A percentile compares a stretch with the other conserved stretches of the same genome.
Evolutionary conservation across 1,139 yeast genomes (phyloP).

Genomic region (Yamadazyma taylorii): DNA sequence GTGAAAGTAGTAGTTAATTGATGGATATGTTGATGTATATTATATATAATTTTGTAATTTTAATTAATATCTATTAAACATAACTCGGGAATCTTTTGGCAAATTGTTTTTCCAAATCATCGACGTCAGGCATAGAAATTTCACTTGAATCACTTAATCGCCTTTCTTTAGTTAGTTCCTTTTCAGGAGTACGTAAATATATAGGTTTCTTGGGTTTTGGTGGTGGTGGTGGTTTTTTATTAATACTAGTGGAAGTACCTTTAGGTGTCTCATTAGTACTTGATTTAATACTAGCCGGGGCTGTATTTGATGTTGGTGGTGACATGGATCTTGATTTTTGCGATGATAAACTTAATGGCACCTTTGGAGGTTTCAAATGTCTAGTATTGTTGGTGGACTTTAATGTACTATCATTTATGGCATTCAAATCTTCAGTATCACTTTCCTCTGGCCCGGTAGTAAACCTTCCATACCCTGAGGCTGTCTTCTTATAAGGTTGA

Average conservation of each 20-base stretch:
- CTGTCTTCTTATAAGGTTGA: slow-evolving; percentile 47
- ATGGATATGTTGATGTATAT: slow-evolving; percentile 1
- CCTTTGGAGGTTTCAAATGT: slow-evolving; percentile 30
- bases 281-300: background rate
- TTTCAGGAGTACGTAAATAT: slow-evolving; percentile 44
- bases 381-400: slow-evolving; percentile 7
- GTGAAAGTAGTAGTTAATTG: slow-evolving; percentile 18
- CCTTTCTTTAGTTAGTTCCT: slow-evolving; percentile 19
- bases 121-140: slow-evolving; percentile 52
- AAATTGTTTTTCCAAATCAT: slow-evolving; percentile 55
- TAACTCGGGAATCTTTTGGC: slow-evolving; percentile 57
- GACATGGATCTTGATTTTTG: slow-evolving; percentile 4
- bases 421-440: slow-evolving; percentile 39
- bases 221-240: slow-evolving; percentile 35
- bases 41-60: slow-evolving; percentile 2
- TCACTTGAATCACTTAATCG: slow-evolving; percentile 40
- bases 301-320: background rate
- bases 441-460: slow-evolving; percentile 42
- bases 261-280: background rate
- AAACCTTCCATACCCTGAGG: slow-evolving; percentile 73
- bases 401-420: slow-evolving; percentile 29
- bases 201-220: slow-evolving; percentile 64
- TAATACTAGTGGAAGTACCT: no score
- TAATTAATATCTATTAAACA: slow-evolving; percentile 18
- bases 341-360: slow-evolving; percentile 30